phyloP scores from a whole-genome alignment of 495 filamentous ascomycete genomes.

The Neurospora sp. region DNA sequence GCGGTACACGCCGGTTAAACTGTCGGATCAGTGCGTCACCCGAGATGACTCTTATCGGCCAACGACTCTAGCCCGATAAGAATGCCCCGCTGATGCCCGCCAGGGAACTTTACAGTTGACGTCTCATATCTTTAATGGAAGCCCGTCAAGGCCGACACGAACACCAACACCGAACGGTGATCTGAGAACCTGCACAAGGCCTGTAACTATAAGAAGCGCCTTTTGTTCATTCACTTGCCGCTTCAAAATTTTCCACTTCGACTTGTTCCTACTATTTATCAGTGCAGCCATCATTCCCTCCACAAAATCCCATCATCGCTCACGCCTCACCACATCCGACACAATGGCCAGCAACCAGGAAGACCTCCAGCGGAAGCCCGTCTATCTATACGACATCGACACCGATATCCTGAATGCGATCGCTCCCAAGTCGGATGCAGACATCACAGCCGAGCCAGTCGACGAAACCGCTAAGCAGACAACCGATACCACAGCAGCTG shows the following conservation, averaged over 20 bases:
- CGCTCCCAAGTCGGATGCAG: slow-evolving; percentile 40
- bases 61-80: slow-evolving; percentile 3
- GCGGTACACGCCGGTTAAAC: not conserved
- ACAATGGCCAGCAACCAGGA: slow-evolving; percentile 25
- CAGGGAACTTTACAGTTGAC: not conserved
- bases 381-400: slow-evolving; percentile 76
- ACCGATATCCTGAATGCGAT: slow-evolving; percentile 64
- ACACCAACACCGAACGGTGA: not conserved
- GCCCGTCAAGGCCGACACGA: not conserved
- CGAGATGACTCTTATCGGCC: slow-evolving; percentile 19
- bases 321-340: not conserved
- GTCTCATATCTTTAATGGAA: not conserved
- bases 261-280: not conserved
- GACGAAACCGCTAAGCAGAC: slow-evolving; percentile 16
- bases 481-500: slow-evolving; percentile 1
- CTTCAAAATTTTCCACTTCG: not conserved
- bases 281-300: not conserved
- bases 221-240: not conserved
- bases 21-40: not conserved
- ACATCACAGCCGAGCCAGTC: slow-evolving; percentile 19
- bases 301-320: not conserved
- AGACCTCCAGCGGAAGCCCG: slow-evolving; percentile 29
- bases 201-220: not conserved
- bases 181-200: not conserved
- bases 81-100: slow-evolving; percentile 3